These are phyloP conservation scores for Euryodendron excelsum DNA, from an alignment of 148 eudicot species.

Conservation along the genomic window DNA sequence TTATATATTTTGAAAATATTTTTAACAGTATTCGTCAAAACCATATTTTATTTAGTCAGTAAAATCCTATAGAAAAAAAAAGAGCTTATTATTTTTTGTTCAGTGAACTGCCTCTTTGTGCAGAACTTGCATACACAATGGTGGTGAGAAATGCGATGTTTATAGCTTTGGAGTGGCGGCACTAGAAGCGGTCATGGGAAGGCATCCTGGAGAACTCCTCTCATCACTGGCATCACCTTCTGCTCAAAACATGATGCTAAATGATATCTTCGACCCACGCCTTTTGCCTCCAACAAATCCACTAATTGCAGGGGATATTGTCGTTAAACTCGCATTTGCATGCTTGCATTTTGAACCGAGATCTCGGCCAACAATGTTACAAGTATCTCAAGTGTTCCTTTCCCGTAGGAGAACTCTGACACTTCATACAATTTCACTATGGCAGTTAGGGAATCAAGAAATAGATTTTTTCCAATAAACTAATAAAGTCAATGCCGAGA, in stretches of 20 bases:
- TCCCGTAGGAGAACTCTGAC: background rate
- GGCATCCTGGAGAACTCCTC: constrained; percentile 20
- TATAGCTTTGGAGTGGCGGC: constrained; percentile 25
- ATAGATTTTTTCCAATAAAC: background rate
- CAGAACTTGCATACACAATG: constrained; percentile 1
- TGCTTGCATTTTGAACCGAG: constrained; percentile 3
- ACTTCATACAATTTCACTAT: background rate
- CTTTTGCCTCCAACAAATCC: background rate
- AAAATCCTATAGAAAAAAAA: no score
- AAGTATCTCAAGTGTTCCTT: constrained; percentile 12
- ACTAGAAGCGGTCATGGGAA: constrained; percentile 13
- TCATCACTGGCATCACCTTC: background rate
- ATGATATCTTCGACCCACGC: constrained; percentile 9
- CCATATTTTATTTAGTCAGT: no score
- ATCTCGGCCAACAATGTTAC: constrained; percentile 13
- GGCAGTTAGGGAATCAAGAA: background rate
- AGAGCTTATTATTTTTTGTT: background rate
- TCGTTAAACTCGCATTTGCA: background rate
- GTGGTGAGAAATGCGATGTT: background rate
- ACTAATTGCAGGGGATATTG: background rate
- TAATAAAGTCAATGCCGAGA: no score
- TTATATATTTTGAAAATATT: no score
- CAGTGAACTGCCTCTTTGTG: background rate
- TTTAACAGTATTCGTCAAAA: no score
- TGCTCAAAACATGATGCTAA: background rate